A percentile compares a stretch with the other conserved stretches of the same genome.
phyloP scores from a whole-genome alignment of 2,329 filamentous ascomycete genomes.

The Coniochaeta ligniaria region DNA sequence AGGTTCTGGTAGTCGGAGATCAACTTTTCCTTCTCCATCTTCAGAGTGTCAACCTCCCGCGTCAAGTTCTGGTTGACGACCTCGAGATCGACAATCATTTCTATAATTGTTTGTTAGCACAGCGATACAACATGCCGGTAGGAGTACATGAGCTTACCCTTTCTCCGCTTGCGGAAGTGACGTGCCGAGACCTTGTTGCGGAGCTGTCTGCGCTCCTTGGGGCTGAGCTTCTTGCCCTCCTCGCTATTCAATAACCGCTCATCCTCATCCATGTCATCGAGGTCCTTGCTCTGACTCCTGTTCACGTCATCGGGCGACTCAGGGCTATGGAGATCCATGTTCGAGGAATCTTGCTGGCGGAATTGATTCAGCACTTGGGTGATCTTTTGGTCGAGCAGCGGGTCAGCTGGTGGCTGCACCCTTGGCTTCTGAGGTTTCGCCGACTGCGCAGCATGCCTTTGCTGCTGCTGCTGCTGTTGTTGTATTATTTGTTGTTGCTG shows the following conservation, averaged over 20 bases:
- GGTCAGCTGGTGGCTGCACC: slow-evolving; percentile 47
- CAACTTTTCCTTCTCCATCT: neutral
- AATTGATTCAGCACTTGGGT: slow-evolving; percentile 89
- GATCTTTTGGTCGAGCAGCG: slow-evolving; percentile 84
- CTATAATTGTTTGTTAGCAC: slow-evolving; percentile 52
- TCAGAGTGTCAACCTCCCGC: slow-evolving; percentile 69
- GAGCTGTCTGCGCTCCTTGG: slow-evolving; percentile 94
- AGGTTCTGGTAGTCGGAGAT: slow-evolving; percentile 59
- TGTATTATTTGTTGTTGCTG: slow-evolving; percentile 56
- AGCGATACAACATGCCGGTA: neutral
- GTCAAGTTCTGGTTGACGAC: slow-evolving; percentile 60
- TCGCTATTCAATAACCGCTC: slow-evolving; percentile 91
- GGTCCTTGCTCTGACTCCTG: slow-evolving; percentile 69
- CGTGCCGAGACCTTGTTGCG: slow-evolving; percentile 98
- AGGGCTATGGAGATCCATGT: slow-evolving; percentile 17
- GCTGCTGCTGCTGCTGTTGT: slow-evolving; percentile 50
- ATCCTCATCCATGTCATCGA: slow-evolving; percentile 98
- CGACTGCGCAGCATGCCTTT: slow-evolving; percentile 22
- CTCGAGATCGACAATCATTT: slow-evolving; percentile 95
- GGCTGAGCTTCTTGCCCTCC: slow-evolving; percentile 97
- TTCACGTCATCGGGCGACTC: slow-evolving; percentile 56
- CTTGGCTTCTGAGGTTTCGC: neutral
- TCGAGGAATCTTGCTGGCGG: slow-evolving; percentile 49
- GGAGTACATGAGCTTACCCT: slow-evolving; percentile 57
- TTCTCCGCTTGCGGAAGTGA: slow-evolving; percentile 94